Evolutionary conservation across 2,329 filamentous ascomycete genomes (phyloP).

Genomic region (Ustulina deusta): DNA sequence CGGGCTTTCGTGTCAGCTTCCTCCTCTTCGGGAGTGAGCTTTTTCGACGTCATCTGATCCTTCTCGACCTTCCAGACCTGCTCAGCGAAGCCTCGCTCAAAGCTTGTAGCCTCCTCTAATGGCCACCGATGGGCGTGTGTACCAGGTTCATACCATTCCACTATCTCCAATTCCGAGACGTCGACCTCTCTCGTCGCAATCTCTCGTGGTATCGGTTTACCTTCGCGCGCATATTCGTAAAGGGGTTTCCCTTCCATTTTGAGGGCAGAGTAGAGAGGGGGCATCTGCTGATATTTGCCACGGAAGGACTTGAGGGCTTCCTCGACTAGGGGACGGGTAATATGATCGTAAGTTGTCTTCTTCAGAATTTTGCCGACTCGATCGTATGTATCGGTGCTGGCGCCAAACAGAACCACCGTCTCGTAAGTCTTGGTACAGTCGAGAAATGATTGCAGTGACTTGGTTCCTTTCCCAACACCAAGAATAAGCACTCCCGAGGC

Average conservation of each 20-base stretch:
- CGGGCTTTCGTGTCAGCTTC: slow-evolving; percentile 66
- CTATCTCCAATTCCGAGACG: slow-evolving; percentile 79
- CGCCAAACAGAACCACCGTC: slow-evolving; percentile 87
- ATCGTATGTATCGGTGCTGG: slow-evolving; percentile 93
- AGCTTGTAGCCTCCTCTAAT: slow-evolving; percentile 77
- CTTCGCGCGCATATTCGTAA: slow-evolving; percentile 95
- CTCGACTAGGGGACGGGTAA: slow-evolving; percentile 83
- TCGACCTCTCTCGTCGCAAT: slow-evolving; percentile 85
- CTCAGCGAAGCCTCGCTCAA: slow-evolving; percentile 81
- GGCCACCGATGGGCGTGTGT: slow-evolving; percentile 85
- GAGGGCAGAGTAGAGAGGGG: slow-evolving; percentile 91
- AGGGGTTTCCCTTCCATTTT: slow-evolving; percentile 94
- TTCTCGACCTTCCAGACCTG: slow-evolving; percentile 74
- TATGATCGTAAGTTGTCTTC: slow-evolving; percentile 79
- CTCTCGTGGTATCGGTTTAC: slow-evolving; percentile 85
- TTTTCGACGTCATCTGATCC: slow-evolving; percentile 63
- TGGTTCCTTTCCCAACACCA: slow-evolving; percentile 89
- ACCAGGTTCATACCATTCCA: slow-evolving; percentile 88
- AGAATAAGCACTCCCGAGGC: slow-evolving; percentile 93
- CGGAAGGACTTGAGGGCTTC: slow-evolving; percentile 79
- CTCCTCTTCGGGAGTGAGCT: slow-evolving; percentile 66
- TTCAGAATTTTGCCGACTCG: slow-evolving; percentile 84
- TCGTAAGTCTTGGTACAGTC: slow-evolving; percentile 95
- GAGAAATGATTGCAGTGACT: slow-evolving; percentile 81
- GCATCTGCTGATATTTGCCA: slow-evolving; percentile 88